Evolutionary conservation across 345 rosid species (phyloP).

Genomic region (Pistacia vera): DNA sequence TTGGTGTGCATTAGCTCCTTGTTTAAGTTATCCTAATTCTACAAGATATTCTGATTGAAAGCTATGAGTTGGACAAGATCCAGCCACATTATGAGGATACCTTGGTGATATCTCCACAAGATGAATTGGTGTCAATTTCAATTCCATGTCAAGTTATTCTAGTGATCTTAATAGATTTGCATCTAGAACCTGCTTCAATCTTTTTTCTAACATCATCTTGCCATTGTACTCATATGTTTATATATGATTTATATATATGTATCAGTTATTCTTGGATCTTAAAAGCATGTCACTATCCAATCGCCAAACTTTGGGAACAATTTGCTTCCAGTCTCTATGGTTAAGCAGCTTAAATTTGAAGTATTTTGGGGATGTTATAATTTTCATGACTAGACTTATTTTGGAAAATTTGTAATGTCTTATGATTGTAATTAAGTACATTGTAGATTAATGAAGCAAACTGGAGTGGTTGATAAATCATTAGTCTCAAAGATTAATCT

Average conservation of each 20-base stretch:
- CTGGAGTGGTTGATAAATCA: not conserved
- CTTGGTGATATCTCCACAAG: slow-evolving; percentile 39
- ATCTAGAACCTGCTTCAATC: not conserved
- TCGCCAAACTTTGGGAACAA: slow-evolving; percentile 28
- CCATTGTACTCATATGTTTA: not conserved
- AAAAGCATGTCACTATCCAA: slow-evolving; percentile 29
- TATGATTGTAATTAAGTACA: not conserved
- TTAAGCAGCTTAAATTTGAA: slow-evolving; percentile 55
- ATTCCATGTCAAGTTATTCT: slow-evolving; percentile 57
- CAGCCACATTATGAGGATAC: slow-evolving; percentile 50
- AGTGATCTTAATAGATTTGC: not conserved
- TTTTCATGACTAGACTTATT: not conserved
- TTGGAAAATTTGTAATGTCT: not conserved
- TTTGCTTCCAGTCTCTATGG: slow-evolving; percentile 48
- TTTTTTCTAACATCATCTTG: not conserved
- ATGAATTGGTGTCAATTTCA: slow-evolving; percentile 34
- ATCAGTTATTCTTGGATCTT: slow-evolving; percentile 58
- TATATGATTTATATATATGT: slow-evolving; percentile 1
- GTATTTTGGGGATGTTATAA: slow-evolving; percentile 30
- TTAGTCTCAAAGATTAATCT: not conserved
- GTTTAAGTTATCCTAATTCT: slow-evolving; percentile 18
- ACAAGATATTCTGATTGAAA: slow-evolving; percentile 49
- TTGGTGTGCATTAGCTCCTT: not conserved
- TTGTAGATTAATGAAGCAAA: not conserved
- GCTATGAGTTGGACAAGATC: slow-evolving; percentile 41